Percentiles rank a stretch among this genome's conserved stretches.
Conservation (phyloP, 2,329 filamentous ascomycete species). For the Colletotrichum melonis region DNA sequence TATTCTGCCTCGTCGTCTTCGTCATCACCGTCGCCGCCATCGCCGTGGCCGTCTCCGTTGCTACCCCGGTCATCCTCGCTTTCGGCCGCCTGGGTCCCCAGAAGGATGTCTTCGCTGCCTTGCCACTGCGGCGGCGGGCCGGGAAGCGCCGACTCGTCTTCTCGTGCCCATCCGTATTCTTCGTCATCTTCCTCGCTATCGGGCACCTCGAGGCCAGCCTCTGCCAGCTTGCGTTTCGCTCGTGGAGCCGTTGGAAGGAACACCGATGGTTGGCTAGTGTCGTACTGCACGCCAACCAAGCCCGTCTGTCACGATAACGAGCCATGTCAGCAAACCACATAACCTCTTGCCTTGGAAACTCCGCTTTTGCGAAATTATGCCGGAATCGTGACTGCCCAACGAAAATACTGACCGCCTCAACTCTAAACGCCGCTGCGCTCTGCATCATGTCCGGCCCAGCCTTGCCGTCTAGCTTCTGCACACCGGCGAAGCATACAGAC, state of each 20-base stretch:
- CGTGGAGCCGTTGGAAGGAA: slow-evolving; percentile 50
- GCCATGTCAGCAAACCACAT: slow-evolving; percentile 26
- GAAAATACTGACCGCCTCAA: slow-evolving; percentile 54
- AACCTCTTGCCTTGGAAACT: slow-evolving; percentile 18
- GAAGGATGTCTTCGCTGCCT: slow-evolving; percentile 72
- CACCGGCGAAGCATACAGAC: slow-evolving; percentile 68
- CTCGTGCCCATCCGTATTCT: slow-evolving; percentile 78
- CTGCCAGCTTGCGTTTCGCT: slow-evolving; percentile 73
- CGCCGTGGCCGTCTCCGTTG: slow-evolving; percentile 32
- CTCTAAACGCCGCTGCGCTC: slow-evolving; percentile 60
- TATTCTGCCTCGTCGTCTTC: slow-evolving; percentile 36
- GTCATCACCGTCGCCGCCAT: slow-evolving; percentile 36
- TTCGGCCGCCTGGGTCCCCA: slow-evolving; percentile 58
- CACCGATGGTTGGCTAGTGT: slow-evolving; percentile 49
- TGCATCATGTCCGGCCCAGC: slow-evolving; percentile 52
- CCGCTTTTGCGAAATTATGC: slow-evolving; percentile 27
- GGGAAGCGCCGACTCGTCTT: slow-evolving; percentile 71
- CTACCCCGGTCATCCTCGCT: slow-evolving; percentile 41
- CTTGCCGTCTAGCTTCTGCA: slow-evolving; percentile 74
- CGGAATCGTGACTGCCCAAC: slow-evolving; percentile 12
- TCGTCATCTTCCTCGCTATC: slow-evolving; percentile 74
- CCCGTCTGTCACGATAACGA: slow-evolving; percentile 50
- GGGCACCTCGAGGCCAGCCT: slow-evolving; percentile 69
- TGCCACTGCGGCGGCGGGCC: slow-evolving; percentile 74
- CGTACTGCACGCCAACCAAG: slow-evolving; percentile 53